Evolutionary conservation across 164 flowering plant species (phyloP).

Genomic region (Tetrastigma voinierianum): DNA sequence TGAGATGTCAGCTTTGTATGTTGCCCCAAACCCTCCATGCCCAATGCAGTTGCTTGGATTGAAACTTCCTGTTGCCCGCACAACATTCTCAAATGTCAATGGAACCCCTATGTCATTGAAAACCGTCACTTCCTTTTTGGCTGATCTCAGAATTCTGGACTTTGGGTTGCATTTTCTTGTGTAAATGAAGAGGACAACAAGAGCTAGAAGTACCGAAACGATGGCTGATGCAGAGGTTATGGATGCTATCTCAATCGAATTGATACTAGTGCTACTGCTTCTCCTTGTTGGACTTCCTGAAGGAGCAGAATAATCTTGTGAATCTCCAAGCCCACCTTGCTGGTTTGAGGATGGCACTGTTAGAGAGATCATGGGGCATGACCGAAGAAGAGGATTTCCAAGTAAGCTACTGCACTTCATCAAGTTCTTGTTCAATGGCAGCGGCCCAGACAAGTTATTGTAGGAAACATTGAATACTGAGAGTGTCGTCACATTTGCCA

Average conservation of each 20-base stretch:
- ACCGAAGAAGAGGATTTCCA: conserved; percentile 56
- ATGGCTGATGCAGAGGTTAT: conserved; percentile 84
- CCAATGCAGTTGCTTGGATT: conserved; percentile 89
- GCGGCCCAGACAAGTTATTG: conserved; percentile 78
- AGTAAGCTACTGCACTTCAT: conserved; percentile 50
- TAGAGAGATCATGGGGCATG: conserved; percentile 40
- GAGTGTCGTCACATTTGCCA: conserved; percentile 54
- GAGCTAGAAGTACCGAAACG: conserved; percentile 73
- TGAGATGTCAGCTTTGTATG: conserved; percentile 85
- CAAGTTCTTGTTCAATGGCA: conserved; percentile 41
- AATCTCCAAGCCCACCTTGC: conserved; percentile 31
- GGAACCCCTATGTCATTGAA: conserved; percentile 73
- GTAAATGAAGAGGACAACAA: conserved; percentile 59
- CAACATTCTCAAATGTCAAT: conserved; percentile 68
- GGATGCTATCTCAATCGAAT: conserved; percentile 80
- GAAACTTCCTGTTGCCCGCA: conserved; percentile 73
- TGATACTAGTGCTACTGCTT: conserved; percentile 35
- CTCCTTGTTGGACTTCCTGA: conserved; percentile 22
- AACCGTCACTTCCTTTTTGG: conserved; percentile 60
- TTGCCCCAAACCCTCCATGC: conserved; percentile 92
- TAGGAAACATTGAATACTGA: conserved; percentile 67
- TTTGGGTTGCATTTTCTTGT: conserved; percentile 66
- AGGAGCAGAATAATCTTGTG: conserved; percentile 37
- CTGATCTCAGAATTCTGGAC: conserved; percentile 44
- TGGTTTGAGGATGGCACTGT: conserved; percentile 47